These are phyloP conservation scores for Russula emetica DNA, from an alignment of 768 basidiomycete species.

Conservation along the genomic window DNA sequence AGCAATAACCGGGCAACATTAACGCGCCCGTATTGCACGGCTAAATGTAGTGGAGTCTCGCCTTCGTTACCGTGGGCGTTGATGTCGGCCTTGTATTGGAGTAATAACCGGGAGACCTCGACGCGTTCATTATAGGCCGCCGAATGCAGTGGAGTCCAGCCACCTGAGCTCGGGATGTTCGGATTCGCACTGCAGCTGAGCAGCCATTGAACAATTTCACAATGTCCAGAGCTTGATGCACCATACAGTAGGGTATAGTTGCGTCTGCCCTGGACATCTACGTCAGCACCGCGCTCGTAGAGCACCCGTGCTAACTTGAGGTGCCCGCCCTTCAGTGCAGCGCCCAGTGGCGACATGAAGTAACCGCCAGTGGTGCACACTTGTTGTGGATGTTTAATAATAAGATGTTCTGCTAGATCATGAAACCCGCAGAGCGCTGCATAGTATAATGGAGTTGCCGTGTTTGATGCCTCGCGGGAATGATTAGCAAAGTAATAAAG, in stretches of 20 bases:
- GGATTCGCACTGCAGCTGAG: neutral
- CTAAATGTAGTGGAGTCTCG: neutral
- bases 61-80: neutral
- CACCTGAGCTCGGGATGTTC: fast-evolving
- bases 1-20: neutral
- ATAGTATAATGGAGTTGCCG: neutral
- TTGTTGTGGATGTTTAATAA: neutral
- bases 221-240: neutral
- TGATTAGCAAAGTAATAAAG: neutral
- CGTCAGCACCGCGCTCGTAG: neutral
- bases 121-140: neutral
- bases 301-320: neutral
- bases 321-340: neutral
- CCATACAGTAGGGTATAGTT: neutral
- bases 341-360: neutral
- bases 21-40: neutral
- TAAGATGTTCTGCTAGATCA: neutral
- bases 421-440: neutral
- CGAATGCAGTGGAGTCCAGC: neutral
- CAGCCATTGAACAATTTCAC: neutral
- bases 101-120: neutral
- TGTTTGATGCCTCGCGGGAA: neutral
- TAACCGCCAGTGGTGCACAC: neutral
- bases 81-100: neutral
- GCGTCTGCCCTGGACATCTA: neutral